A percentile compares a stretch with the other conserved stretches of the same genome.
Conservation (phyloP, 139 green algal genomes). For the Picochlorum sp. region DNA sequence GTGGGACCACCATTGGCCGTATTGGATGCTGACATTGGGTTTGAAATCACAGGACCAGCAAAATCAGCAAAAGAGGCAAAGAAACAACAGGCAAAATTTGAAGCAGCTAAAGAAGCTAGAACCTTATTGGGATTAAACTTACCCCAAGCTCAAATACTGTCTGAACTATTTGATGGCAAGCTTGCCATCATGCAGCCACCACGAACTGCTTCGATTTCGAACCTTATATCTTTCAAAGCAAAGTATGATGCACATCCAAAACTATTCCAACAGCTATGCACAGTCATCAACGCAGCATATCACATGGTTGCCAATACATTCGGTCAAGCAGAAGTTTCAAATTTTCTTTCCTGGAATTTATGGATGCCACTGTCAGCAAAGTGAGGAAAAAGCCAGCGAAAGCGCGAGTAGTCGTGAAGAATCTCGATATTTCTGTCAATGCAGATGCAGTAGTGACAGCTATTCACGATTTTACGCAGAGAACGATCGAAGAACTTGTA, state of each 20-base stretch:
- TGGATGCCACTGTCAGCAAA: conserved; percentile 39
- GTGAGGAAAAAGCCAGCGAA: conserved; percentile 58
- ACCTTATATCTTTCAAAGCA: conserved; percentile 43
- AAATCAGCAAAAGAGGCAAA: conserved; percentile 24
- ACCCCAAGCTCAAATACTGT: conserved; percentile 33
- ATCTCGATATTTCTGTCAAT: conserved; percentile 36
- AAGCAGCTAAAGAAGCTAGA: conserved; percentile 41
- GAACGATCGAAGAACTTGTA: conserved; percentile 37
- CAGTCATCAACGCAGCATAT: conserved; percentile 36
- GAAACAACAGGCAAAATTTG: conserved; percentile 35
- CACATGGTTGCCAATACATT: conserved; percentile 14
- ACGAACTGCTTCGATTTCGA: conserved; percentile 31
- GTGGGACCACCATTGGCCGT: conserved; percentile 41
- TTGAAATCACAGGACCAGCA: conserved; percentile 19
- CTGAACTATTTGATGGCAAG: conserved; percentile 32
- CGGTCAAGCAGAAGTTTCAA: conserved; percentile 9
- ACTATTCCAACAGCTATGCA: conserved; percentile 41
- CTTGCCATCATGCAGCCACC: conserved; percentile 32
- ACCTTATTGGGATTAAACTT: conserved; percentile 36
- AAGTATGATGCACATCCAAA: conserved; percentile 19
- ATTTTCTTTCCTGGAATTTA: conserved; percentile 43
- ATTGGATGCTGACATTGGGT: conserved; percentile 51
- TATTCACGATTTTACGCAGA: conserved; percentile 47
- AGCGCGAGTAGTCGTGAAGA: conserved; percentile 21
- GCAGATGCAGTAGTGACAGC: conserved; percentile 46